phyloP scores from a whole-genome alignment of 495 filamentous ascomycete species.

The Penicillium pancosmium region DNA sequence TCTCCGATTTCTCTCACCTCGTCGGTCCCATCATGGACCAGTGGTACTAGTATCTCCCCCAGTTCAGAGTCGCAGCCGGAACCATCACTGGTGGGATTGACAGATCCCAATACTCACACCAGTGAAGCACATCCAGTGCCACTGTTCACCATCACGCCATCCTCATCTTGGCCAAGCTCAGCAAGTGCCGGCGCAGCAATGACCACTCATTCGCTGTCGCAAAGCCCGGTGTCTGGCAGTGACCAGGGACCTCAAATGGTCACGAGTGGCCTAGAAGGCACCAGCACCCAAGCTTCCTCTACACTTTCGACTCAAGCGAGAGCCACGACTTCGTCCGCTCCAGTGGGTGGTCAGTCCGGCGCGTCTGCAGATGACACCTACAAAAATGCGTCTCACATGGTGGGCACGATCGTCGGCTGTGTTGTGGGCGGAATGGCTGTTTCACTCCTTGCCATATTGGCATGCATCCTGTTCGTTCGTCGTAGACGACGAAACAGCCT shows the following conservation, averaged over 20 bases:
- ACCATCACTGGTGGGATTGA: no score
- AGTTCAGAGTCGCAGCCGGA: not conserved
- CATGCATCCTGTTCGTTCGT: conserved; percentile 22
- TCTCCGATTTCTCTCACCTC: not conserved
- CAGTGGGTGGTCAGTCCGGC: conserved; percentile 6
- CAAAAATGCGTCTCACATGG: conserved; percentile 1
- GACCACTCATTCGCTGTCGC: not conserved
- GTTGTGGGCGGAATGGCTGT: conserved; percentile 31
- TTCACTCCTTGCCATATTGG: conserved; percentile 24
- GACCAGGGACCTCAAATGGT: not conserved
- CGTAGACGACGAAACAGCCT: conserved; percentile 19
- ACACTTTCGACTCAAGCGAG: not conserved
- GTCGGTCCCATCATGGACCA: not conserved
- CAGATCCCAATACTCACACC: not conserved
- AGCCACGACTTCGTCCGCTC: conserved; percentile 4
- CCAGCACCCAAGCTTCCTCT: not conserved
- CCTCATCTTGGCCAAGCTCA: not conserved
- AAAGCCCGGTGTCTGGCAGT: not conserved
- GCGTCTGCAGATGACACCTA: not conserved
- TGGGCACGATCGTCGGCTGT: conserved; percentile 31
- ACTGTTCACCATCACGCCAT: not conserved
- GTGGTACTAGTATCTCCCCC: no score
- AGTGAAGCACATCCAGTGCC: not conserved
- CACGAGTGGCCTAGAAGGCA: not conserved
- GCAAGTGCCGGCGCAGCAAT: not conserved